Conservation (phyloP, 352 stramenopile genomes). For the Synura sp. region DNA sequence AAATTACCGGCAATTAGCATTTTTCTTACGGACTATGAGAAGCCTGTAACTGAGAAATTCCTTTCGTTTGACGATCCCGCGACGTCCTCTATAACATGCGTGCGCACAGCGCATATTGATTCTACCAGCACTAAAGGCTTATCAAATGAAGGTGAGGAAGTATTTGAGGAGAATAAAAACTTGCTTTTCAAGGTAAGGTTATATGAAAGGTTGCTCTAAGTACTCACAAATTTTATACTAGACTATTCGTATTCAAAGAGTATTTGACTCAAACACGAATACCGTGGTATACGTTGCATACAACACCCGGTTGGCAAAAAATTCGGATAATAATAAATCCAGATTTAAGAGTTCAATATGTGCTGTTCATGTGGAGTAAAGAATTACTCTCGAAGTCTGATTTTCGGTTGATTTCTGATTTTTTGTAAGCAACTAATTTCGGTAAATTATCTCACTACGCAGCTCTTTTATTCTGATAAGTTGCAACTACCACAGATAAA, state of each 20-base stretch:
- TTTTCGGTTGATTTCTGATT: no score
- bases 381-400: no score
- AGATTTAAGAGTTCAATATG: not conserved
- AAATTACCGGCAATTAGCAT: not conserved
- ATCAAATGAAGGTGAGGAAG: not conserved
- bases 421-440: no score
- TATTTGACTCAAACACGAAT: not conserved
- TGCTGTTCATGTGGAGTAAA: constrained; percentile 2
- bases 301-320: not conserved
- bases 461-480: no score
- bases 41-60: not conserved
- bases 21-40: not conserved
- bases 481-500: no score
- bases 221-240: not conserved
- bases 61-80: not conserved
- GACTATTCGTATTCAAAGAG: not conserved
- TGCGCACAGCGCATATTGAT: not conserved
- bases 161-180: not conserved
- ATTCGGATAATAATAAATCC: not conserved
- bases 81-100: not conserved
- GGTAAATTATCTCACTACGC: no score
- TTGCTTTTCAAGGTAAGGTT: not conserved
- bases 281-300: not conserved
- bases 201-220: not conserved
- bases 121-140: not conserved